phyloP scores from a whole-genome alignment of 2,329 filamentous ascomycete species.

The Tolypocladium amazonense region DNA sequence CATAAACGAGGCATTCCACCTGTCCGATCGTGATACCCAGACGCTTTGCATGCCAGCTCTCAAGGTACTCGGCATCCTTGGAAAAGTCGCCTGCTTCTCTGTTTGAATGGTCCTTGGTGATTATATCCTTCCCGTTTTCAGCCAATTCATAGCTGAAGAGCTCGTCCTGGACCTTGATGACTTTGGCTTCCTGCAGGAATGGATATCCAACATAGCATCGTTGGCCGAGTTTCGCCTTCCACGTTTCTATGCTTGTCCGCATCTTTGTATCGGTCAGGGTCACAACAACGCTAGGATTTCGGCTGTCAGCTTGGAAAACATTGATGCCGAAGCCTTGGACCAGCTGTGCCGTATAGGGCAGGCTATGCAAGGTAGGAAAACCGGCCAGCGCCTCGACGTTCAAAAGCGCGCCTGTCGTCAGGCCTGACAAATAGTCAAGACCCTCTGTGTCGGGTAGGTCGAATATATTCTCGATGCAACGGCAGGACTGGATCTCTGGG shows the following conservation, averaged over 20 bases:
- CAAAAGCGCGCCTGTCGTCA: conserved; percentile 75
- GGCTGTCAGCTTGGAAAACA: conserved; percentile 91
- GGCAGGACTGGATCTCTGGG: conserved; percentile 76
- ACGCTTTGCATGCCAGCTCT: conserved; percentile 81
- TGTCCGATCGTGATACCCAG: conserved; percentile 78
- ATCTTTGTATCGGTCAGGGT: conserved; percentile 67
- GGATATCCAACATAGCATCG: conserved; percentile 89
- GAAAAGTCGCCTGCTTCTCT: conserved; percentile 73
- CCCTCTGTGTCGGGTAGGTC: conserved; percentile 90
- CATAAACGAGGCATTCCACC: conserved; percentile 82
- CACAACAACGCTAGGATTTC: conserved; percentile 92
- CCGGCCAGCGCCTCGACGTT: conserved; percentile 79
- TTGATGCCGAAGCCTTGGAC: conserved; percentile 70
- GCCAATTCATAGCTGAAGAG: conserved; percentile 77
- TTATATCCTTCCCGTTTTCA: conserved; percentile 51
- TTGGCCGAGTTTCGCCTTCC: conserved; percentile 71
- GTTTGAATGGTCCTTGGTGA: conserved; percentile 60
- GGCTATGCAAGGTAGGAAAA: conserved; percentile 79
- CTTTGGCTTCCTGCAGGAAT: conserved; percentile 88
- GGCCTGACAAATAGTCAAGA: conserved; percentile 70
- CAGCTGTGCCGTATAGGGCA: conserved; percentile 72
- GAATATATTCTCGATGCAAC: conserved; percentile 91
- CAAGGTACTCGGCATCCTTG: conserved; percentile 74
- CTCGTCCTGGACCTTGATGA: conserved; percentile 83
- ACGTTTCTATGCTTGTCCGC: conserved; percentile 59